Conservation (phyloP, 139 green algal genomes). For the Trebouxia sp. region DNA sequence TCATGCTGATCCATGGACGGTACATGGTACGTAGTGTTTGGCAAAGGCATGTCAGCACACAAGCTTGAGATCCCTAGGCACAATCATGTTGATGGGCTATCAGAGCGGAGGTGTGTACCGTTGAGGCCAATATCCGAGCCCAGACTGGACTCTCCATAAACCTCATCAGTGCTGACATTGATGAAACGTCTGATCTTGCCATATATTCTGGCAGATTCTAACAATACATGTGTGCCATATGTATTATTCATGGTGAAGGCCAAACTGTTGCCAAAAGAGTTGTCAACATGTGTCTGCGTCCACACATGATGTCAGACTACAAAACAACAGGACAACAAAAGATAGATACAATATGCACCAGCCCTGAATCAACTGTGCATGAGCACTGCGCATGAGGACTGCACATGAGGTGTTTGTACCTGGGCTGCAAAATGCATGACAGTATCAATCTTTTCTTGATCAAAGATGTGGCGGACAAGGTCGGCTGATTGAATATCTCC, state of each 20-base stretch:
- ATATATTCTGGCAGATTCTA: constrained; percentile 81
- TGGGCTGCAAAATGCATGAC: constrained; percentile 98
- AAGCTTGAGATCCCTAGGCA: not conserved
- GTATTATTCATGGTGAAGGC: constrained; percentile 97
- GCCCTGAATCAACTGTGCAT: too few relatives aligned
- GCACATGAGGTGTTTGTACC: constrained; percentile 26
- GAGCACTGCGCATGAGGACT: not conserved
- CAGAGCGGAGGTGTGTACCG: too few relatives aligned
- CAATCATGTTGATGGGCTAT: too few relatives aligned
- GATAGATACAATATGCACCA: too few relatives aligned
- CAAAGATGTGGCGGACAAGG: constrained; percentile 67
- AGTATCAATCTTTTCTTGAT: constrained; percentile 88
- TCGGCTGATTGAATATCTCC: constrained; percentile 86
- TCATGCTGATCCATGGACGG: too few relatives aligned
- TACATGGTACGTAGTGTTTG: too few relatives aligned
- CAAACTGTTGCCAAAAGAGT: constrained; percentile 95
- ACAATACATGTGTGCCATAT: constrained; percentile 88
- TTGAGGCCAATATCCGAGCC: constrained; percentile 17
- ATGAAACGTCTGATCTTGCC: constrained; percentile 92
- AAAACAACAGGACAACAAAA: too few relatives aligned
- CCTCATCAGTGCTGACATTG: constrained; percentile 87
- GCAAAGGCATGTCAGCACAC: too few relatives aligned
- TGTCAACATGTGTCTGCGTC: constrained; percentile 96
- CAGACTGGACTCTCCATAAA: constrained; percentile 29
- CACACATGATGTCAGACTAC: too few relatives aligned